Conservation (phyloP, 179 eudicot genomes). For the Spergularia azorica region DNA sequence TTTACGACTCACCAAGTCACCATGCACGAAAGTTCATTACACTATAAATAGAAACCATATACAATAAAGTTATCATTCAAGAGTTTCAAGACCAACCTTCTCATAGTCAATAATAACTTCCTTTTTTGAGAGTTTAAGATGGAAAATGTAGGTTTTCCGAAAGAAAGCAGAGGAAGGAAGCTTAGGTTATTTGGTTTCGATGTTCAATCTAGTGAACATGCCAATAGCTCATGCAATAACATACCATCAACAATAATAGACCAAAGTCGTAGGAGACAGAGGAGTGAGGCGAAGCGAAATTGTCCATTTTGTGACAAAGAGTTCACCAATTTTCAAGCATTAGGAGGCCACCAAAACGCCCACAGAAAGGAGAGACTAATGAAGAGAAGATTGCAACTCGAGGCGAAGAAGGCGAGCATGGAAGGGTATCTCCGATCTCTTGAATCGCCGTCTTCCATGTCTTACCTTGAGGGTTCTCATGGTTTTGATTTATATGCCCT, state of each 20-base stretch:
- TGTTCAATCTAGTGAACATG: neutral
- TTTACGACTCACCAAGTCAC: too few species aligned
- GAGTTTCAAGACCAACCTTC: too few species aligned
- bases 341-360: slow-evolving; percentile 27
- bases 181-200: slow-evolving; percentile 20
- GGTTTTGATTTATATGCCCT: slow-evolving; percentile 18
- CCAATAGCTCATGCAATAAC: neutral
- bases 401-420: slow-evolving; percentile 18
- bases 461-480: slow-evolving; percentile 11
- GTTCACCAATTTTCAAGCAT: slow-evolving; percentile 22
- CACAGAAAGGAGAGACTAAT: slow-evolving; percentile 26
- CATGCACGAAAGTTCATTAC: too few species aligned
- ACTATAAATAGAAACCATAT: too few species aligned
- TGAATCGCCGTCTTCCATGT: neutral
- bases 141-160: neutral
- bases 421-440: slow-evolving; percentile 17
- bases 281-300: slow-evolving; percentile 6
- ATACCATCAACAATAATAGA: neutral
- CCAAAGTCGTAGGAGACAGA: neutral
- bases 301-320: slow-evolving; percentile 20
- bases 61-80: too few species aligned
- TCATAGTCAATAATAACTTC: too few species aligned
- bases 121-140: neutral
- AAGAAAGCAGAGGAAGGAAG: slow-evolving; percentile 8
- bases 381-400: slow-evolving; percentile 16